Evolutionary conservation across 2,329 filamentous ascomycete species (phyloP), one percentile per base, ranked within the genome.

Genomic region (Xylaria sp.): DNA sequence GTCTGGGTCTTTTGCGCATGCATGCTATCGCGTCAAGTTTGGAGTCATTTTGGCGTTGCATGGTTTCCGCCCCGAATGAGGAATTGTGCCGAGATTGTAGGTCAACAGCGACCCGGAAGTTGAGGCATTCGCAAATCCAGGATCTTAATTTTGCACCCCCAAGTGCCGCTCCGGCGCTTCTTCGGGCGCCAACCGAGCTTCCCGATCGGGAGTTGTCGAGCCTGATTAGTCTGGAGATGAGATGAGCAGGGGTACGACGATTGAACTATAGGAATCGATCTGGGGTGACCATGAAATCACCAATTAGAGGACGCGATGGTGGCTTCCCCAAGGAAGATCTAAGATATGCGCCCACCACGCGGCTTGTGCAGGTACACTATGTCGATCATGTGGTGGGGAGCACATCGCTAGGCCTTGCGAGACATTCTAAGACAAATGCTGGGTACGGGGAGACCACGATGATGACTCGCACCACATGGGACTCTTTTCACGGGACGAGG

Each of bases 331-430:
- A 60, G 66, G 61, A 25, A 18, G 59, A 60, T 63, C 59, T 9
- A 36, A 66, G 65, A 66, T 55, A 55, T 65, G 70, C 70, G 68
- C 69, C 69, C 71, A 72, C 61, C 67, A 68, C 66, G 73, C 71
- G 66, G 63, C 66, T 68, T 61, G 70, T 73, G 74, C 74, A 76
- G 75, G 74, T 75, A 75, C 75, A 72, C 50, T 39, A 48, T 58
- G 59, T 56, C 69, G 71, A 76, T 76, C 74, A 76, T 72, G 62
- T 75, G 74, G 62, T 45, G 57, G 46, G 57, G 60, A n/a, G 32
- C 45, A 63, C 56, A 46, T 59, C 60, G 55, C 45, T 45, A 34
- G n/a, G 46, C 18, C 25, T 53, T 60, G 61, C 67, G 69, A 74
- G 72, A 72, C 74, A 73, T 72, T 62, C 58, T 60, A 63, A 70